phyloP scores from a whole-genome alignment of 2,329 filamentous ascomycete species.

The Pseudocercospora cruenta region DNA sequence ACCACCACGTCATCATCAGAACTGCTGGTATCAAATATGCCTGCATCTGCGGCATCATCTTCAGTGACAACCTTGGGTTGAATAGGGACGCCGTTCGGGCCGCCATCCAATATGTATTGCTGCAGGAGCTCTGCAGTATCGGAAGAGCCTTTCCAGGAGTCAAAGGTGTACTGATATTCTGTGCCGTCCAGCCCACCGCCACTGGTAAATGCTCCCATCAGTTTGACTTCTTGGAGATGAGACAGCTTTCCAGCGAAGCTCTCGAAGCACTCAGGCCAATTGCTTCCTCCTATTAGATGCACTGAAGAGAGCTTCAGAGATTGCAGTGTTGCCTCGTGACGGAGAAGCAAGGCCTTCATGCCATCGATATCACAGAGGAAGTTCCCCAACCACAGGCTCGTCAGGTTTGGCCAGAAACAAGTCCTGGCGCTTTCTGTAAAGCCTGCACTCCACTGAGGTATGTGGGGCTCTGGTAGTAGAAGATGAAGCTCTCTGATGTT shows the following conservation, averaged over 20 bases:
- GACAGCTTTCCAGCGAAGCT: background rate
- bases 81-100: background rate
- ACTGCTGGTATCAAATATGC: background rate
- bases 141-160: background rate
- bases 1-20: background rate
- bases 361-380: background rate
- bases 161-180: background rate
- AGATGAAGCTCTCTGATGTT: background rate
- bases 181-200: background rate
- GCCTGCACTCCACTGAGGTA: background rate
- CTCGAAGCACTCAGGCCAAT: background rate
- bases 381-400: background rate
- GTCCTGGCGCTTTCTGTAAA: background rate
- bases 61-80: background rate
- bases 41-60: background rate
- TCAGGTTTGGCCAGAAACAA: background rate
- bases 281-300: background rate
- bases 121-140: background rate
- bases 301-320: background rate
- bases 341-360: background rate
- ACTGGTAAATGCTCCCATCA: background rate
- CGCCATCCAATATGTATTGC: background rate
- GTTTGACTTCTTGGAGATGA: background rate
- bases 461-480: background rate
- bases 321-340: background rate